Conservation (phyloP, 345 rosid species). For the Leavenworthia alabamica region DNA sequence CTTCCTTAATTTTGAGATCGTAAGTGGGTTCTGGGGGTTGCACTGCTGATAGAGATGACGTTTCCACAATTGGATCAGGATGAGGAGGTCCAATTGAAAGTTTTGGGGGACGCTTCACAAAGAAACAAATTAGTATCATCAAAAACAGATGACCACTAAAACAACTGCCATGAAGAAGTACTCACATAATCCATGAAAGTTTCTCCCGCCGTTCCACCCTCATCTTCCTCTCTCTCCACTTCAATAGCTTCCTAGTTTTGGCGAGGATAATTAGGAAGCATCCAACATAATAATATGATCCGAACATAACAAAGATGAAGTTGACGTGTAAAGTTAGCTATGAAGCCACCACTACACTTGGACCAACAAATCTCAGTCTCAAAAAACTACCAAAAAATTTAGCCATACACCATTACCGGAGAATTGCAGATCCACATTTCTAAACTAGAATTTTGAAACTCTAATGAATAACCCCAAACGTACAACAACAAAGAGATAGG, state of each 20-base stretch:
- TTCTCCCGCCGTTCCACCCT: constrained; percentile 88
- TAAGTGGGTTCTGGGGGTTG: constrained; percentile 96
- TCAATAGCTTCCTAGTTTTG: constrained; percentile 78
- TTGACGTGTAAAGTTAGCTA: neutral
- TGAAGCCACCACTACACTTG: neutral
- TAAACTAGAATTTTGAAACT: neutral
- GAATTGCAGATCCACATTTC: neutral
- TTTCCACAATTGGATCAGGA: constrained; percentile 96
- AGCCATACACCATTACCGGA: neutral
- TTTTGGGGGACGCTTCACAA: constrained; percentile 75
- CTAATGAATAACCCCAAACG: neutral
- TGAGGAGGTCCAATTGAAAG: constrained; percentile 90
- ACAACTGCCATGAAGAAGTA: constrained; percentile 14
- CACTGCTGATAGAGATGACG: constrained; percentile 90
- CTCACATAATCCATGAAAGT: constrained; percentile 96
- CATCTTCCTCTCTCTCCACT: constrained; percentile 98
- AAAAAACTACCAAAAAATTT: neutral
- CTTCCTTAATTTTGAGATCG: constrained; percentile 62
- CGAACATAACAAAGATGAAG: neutral
- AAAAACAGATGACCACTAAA: neutral
- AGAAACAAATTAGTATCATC: constrained; percentile 1
- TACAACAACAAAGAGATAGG: neutral
- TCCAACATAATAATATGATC: constrained; percentile 7
- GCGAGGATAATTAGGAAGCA: neutral
- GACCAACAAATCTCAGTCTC: neutral